phyloP scores from a whole-genome alignment of 371 early-diverging fungal genomes.

The Capillidium rhysosporum region DNA sequence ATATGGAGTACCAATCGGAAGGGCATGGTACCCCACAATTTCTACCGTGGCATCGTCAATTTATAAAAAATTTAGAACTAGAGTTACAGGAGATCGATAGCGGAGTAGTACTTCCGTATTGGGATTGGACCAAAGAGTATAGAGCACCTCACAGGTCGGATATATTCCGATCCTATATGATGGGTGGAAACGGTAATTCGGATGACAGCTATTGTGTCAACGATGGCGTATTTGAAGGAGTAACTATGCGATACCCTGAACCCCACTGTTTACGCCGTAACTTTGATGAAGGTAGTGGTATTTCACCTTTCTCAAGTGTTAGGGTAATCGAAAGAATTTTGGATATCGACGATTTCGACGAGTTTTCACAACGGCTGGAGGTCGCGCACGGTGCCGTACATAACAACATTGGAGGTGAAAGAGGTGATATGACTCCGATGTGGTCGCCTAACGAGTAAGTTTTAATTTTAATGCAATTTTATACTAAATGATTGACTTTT shows the following conservation, averaged over 20 bases:
- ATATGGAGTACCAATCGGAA: neutral
- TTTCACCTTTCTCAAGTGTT: conserved; percentile 14
- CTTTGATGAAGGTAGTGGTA: conserved; percentile 6
- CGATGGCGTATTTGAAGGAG: conserved; percentile 10
- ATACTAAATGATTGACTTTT: neutral
- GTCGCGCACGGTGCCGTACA: conserved; percentile 23
- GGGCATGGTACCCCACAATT: conserved; percentile 13
- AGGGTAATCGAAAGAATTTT: conserved; percentile 10
- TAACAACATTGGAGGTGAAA: conserved; percentile 19
- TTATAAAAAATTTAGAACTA: conserved; percentile 13
- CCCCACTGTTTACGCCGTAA: conserved; percentile 13
- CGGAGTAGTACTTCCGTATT: conserved; percentile 22
- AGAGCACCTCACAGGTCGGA: conserved; percentile 6
- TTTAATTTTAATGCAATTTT: conserved; percentile 23
- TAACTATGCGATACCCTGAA: conserved; percentile 1
- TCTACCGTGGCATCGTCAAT: conserved; percentile 22
- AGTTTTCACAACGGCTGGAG: conserved; percentile 18
- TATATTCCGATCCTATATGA: conserved; percentile 6
- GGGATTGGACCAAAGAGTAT: conserved; percentile 22
- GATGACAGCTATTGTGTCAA: conserved; percentile 9
- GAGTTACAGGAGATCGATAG: conserved; percentile 17
- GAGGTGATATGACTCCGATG: conserved; percentile 16
- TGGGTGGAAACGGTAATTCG: conserved; percentile 12
- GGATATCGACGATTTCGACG: conserved; percentile 12
- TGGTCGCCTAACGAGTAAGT: conserved; percentile 26